Conservation (phyloP, 75 land plant species). For the Ceratopteris richardii region DNA sequence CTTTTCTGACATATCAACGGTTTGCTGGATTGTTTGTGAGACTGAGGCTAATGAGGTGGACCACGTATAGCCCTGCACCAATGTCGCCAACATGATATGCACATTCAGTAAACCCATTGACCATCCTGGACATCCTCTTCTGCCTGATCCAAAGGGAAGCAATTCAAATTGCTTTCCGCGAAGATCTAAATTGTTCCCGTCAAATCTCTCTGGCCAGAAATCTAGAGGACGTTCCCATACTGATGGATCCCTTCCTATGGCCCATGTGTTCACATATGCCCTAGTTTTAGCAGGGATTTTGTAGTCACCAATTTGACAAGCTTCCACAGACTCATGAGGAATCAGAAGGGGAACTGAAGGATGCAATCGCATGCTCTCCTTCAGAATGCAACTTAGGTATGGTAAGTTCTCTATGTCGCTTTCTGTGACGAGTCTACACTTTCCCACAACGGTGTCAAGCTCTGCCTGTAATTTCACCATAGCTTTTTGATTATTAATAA, state of each 20-base stretch:
- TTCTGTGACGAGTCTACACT: background rate
- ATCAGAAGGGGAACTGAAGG: constrained; percentile 12
- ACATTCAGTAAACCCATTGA: constrained; percentile 55
- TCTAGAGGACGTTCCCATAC: constrained; percentile 11
- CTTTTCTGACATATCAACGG: constrained; percentile 56
- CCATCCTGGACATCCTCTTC: constrained; percentile 78
- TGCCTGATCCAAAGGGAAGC: constrained; percentile 72
- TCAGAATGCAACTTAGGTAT: constrained; percentile 6
- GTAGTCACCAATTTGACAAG: background rate
- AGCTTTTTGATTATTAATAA: background rate
- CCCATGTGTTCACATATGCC: constrained; percentile 7
- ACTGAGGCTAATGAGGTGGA: background rate
- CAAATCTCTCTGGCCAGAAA: constrained; percentile 14
- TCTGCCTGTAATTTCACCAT: background rate
- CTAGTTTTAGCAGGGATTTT: background rate
- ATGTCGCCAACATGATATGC: constrained; percentile 50
- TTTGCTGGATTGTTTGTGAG: constrained; percentile 17
- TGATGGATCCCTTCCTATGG: constrained; percentile 4
- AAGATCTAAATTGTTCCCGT: constrained; percentile 48
- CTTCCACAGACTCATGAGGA: constrained; percentile 8
- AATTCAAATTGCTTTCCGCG: constrained; percentile 61
- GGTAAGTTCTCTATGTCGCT: background rate
- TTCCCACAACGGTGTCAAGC: constrained; percentile 3
- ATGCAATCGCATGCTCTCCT: constrained; percentile 9
- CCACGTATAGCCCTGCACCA: constrained; percentile 71